Conservation (phyloP, 2,329 filamentous ascomycete species). For the Taxawa tesnikishii region DNA sequence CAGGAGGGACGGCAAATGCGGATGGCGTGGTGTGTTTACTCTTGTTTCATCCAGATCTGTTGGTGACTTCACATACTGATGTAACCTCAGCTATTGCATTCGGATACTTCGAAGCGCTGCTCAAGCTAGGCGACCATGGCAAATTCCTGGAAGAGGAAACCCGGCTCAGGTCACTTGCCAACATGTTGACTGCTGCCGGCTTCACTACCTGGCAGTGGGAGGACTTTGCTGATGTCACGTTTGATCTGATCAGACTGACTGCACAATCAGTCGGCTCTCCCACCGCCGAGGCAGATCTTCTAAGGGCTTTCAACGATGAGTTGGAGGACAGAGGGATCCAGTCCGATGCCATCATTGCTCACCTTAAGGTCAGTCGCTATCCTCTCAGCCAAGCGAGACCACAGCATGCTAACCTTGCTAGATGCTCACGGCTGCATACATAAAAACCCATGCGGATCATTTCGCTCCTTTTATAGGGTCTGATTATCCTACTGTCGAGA, state of each 20-base stretch:
- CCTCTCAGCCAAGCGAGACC: slow-evolving; percentile 8
- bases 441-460: slow-evolving; percentile 58
- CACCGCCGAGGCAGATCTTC: slow-evolving; percentile 33
- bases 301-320: slow-evolving; percentile 62
- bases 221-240: slow-evolving; percentile 70
- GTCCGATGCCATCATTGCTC: slow-evolving; percentile 76
- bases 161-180: slow-evolving; percentile 59
- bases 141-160: slow-evolving; percentile 58
- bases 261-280: slow-evolving; percentile 31
- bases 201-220: slow-evolving; percentile 61
- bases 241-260: slow-evolving; percentile 54
- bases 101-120: slow-evolving; percentile 78
- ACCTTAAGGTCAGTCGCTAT: slow-evolving; percentile 48
- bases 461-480: slow-evolving; percentile 63
- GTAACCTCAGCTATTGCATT: slow-evolving; percentile 68
- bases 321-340: no score
- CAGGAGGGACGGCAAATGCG: slow-evolving; percentile 89
- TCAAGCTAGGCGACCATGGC: slow-evolving; percentile 51
- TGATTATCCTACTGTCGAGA: slow-evolving; percentile 44
- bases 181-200: slow-evolving; percentile 56
- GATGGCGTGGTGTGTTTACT: slow-evolving; percentile 98
- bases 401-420: slow-evolving; percentile 25
- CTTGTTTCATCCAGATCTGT: no score
- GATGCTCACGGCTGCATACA: slow-evolving; percentile 71
- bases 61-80: no score